A percentile compares a stretch with the other conserved stretches of the same genome.
These are phyloP conservation scores for Cyclotella choctawhatcheeana DNA, from an alignment of 108 stramenopile species.

Conservation along the genomic window DNA sequence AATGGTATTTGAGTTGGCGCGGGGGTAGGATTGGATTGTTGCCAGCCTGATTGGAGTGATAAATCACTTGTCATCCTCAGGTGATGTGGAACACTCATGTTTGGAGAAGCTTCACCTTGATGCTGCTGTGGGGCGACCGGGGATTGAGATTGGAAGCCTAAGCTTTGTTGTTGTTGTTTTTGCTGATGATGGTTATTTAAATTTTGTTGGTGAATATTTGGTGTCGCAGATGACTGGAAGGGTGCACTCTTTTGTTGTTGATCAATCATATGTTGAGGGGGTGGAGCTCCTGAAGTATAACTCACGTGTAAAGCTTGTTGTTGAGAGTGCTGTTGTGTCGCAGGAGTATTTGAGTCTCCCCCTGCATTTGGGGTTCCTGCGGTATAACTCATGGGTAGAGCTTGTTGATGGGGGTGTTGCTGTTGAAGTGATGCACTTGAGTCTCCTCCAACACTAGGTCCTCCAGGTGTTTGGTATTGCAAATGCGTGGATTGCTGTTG, in stretches of 20 bases:
- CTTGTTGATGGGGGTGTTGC: background rate
- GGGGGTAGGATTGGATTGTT: conserved; percentile 31
- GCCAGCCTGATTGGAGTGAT: conserved; percentile 31
- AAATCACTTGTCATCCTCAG: conserved; percentile 23
- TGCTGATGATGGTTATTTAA: conserved; percentile 12
- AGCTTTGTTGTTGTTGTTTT: conserved; percentile 22
- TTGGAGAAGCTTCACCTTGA: background rate
- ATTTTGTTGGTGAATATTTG: background rate
- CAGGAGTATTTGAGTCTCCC: background rate
- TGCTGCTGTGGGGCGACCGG: conserved; percentile 24
- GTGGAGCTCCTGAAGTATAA: no score
- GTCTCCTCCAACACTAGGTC: background rate
- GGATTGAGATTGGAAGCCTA: conserved; percentile 7
- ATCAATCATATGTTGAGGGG: no score
- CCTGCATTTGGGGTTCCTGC: no score
- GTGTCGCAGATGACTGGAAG: background rate
- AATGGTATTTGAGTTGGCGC: conserved; percentile 16
- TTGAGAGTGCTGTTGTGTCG: conserved; percentile 1
- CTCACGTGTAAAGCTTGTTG: background rate
- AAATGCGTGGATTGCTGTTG: conserved; percentile 28
- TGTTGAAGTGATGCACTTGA: background rate
- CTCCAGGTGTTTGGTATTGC: conserved; percentile 3
- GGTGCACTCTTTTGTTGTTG: no score
- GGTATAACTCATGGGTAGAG: no score
- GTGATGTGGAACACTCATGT: conserved; percentile 26